phyloP scores from a whole-genome alignment of 139 green algal genomes.

The Ettlia oleoabundans region DNA sequence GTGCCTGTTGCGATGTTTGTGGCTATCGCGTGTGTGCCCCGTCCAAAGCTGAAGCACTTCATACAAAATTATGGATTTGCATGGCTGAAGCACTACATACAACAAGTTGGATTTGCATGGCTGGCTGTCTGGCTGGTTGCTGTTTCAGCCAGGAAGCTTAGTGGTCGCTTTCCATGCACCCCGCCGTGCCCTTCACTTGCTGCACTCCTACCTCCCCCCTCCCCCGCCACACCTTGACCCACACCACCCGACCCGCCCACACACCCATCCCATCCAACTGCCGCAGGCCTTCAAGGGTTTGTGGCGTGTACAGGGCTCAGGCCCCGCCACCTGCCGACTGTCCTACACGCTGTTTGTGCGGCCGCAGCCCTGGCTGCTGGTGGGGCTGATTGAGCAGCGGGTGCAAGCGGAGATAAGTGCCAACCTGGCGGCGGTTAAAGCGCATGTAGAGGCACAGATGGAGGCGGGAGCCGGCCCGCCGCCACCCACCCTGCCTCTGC shows the following conservation, averaged over 20 bases:
- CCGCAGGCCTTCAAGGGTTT: constrained; percentile 79
- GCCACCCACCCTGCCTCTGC: neutral
- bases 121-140: no score
- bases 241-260: neutral
- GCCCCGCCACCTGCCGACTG: constrained; percentile 48
- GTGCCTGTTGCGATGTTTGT: no score
- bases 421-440: constrained; percentile 71
- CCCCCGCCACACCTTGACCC: neutral
- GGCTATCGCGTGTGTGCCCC: no score
- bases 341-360: constrained; percentile 79
- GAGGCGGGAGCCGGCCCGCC: neutral
- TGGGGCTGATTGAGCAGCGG: constrained; percentile 70
- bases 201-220: no score
- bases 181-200: no score
- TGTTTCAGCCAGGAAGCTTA: no score
- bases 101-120: no score
- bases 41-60: no score
- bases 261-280: neutral
- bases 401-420: constrained; percentile 69
- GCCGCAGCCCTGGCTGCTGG: constrained; percentile 78
- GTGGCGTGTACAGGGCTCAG: constrained; percentile 73
- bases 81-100: no score
- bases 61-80: no score
- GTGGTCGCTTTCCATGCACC: no score
- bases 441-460: constrained; percentile 33